phyloP scores from a whole-genome alignment of 2,329 filamentous ascomycete species.

The Colletotrichum graminicola region DNA sequence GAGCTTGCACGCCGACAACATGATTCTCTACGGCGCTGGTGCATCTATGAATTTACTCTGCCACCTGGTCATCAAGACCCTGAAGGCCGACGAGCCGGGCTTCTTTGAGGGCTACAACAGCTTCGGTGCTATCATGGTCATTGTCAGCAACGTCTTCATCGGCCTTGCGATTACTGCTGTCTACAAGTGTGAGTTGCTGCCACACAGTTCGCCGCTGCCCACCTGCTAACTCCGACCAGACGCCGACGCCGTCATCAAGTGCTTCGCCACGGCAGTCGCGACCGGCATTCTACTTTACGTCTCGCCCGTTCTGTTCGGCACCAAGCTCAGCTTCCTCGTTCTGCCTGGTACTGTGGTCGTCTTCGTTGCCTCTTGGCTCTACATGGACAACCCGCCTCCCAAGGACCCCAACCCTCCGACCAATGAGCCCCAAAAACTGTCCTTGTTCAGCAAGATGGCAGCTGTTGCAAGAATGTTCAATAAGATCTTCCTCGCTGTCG shows the following conservation, averaged over 20 bases:
- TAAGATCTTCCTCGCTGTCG: conserved; percentile 34
- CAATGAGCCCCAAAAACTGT: conserved; percentile 37
- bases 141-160: conserved; percentile 51
- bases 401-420: conserved; percentile 40
- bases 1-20: conserved; percentile 51
- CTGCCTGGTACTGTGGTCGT: conserved; percentile 48
- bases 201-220: background rate
- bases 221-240: conserved; percentile 43
- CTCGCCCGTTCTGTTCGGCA: conserved; percentile 49
- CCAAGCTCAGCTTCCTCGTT: conserved; percentile 47
- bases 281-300: conserved; percentile 50
- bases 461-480: conserved; percentile 41
- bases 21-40: conserved; percentile 50
- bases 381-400: conserved; percentile 48
- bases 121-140: conserved; percentile 49
- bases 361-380: conserved; percentile 50
- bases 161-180: conserved; percentile 52
- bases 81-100: conserved; percentile 48
- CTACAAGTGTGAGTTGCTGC: conserved; percentile 48
- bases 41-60: conserved; percentile 48
- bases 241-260: conserved; percentile 52
- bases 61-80: conserved; percentile 44
- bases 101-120: conserved; percentile 46
- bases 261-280: conserved; percentile 50
- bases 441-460: conserved; percentile 36